These are phyloP conservation scores for Suillus ampliporus DNA, from an alignment of 768 basidiomycete species.

Conservation along the genomic window DNA sequence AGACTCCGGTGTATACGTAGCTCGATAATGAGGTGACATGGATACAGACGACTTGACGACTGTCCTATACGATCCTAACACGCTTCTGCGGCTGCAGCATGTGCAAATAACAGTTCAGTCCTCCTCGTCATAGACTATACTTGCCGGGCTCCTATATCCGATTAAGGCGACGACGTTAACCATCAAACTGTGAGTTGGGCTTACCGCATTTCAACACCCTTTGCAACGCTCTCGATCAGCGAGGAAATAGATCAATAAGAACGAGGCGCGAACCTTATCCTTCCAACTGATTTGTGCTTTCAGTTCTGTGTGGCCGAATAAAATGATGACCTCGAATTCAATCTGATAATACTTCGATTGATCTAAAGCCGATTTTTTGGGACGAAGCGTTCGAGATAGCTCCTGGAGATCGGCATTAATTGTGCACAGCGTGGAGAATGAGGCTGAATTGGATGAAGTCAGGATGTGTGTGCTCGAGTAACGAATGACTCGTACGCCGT, in stretches of 20 bases:
- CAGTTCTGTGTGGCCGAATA: slow-evolving; percentile 45
- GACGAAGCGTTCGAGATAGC: slow-evolving; percentile 2
- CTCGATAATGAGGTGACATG: background rate
- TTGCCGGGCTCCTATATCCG: slow-evolving; percentile 2
- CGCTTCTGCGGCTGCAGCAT: too few relatives aligned
- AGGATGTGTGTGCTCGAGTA: background rate
- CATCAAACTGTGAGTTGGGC: background rate
- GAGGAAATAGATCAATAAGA: background rate
- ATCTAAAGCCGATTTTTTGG: background rate
- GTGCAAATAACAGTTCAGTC: background rate
- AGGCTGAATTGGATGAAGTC: slow-evolving; percentile 11
- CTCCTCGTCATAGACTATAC: slow-evolving; percentile 6
- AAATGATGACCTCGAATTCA: slow-evolving; percentile 38
- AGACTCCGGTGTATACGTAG: background rate
- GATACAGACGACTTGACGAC: background rate
- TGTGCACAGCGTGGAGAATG: slow-evolving; percentile 10
- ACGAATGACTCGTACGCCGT: background rate
- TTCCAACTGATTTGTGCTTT: slow-evolving; percentile 47
- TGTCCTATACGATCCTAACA: background rate
- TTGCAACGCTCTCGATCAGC: background rate
- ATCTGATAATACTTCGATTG: slow-evolving; percentile 26
- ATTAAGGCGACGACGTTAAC: background rate
- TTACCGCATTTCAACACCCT: slow-evolving; percentile 42
- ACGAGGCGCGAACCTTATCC: slow-evolving; percentile 34
- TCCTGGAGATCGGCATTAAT: slow-evolving; percentile 15